phyloP scores from a whole-genome alignment of 2,329 filamentous ascomycete species.

The Fonsecaea pugnacius region DNA sequence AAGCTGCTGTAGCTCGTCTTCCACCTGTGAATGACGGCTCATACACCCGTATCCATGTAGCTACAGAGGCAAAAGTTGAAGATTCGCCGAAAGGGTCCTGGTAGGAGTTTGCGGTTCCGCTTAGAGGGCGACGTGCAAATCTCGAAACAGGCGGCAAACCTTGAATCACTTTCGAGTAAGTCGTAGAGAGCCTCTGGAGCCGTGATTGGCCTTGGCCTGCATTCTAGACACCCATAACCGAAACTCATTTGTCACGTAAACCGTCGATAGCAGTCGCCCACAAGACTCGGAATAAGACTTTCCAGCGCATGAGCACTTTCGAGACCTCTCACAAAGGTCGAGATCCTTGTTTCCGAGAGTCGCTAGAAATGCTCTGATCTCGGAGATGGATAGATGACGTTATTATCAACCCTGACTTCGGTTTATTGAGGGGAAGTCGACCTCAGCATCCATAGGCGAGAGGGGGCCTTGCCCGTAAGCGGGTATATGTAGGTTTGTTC shows the following conservation, averaged over 20 bases:
- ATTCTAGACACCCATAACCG: background rate
- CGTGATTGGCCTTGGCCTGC: background rate
- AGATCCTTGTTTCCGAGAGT: conserved; percentile 2
- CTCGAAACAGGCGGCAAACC: background rate
- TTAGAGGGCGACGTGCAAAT: background rate
- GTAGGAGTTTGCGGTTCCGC: background rate
- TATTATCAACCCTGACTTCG: background rate
- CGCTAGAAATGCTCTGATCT: background rate
- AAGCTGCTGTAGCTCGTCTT: background rate
- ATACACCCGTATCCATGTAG: background rate
- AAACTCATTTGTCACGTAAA: background rate
- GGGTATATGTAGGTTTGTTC: background rate
- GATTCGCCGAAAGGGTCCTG: background rate
- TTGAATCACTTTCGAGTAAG: background rate
- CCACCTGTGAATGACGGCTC: background rate
- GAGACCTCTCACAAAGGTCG: background rate
- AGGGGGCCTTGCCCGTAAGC: background rate
- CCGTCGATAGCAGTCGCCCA: background rate
- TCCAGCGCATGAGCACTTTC: background rate
- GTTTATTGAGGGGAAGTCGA: background rate
- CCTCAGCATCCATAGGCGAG: background rate
- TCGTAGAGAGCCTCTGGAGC: background rate
- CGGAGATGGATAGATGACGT: background rate
- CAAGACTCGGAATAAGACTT: background rate
- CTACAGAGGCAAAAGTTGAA: background rate